phyloP scores from a whole-genome alignment of 2,329 filamentous ascomycete species.

The Pseudogymnoascus sp. region DNA sequence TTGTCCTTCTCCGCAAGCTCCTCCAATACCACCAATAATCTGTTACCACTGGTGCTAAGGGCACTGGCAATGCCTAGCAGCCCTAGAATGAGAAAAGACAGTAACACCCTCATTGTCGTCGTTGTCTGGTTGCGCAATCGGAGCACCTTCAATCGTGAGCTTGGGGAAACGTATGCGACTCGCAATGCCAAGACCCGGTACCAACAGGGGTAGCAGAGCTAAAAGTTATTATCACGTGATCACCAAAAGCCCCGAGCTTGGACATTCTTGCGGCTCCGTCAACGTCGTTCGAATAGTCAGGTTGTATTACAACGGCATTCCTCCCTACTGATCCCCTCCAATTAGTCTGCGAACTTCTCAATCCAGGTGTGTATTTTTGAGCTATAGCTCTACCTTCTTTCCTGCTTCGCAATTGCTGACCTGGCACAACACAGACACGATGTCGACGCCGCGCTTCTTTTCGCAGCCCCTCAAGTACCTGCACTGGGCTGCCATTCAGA shows the following conservation, averaged over 20 bases:
- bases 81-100: conserved; percentile 61
- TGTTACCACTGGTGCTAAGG: conserved; percentile 67
- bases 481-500: conserved; percentile 79
- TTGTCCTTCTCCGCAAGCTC: conserved; percentile 69
- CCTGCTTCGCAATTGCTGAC: background rate
- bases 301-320: conserved; percentile 1
- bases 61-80: conserved; percentile 62
- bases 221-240: background rate
- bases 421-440: conserved; percentile 32
- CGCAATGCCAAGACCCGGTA: conserved; percentile 23
- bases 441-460: conserved; percentile 77
- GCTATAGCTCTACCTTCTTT: background rate
- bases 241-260: background rate
- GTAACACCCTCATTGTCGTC: conserved; percentile 62
- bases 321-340: background rate
- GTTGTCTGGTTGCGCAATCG: conserved; percentile 19
- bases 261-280: conserved; percentile 4
- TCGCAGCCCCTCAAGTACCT: conserved; percentile 73
- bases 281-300: conserved; percentile 5
- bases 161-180: conserved; percentile 28
- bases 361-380: background rate
- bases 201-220: conserved; percentile 12
- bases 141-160: conserved; percentile 15
- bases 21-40: conserved; percentile 80
- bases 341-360: background rate